A percentile compares a stretch with the other conserved stretches of the same genome.
phyloP scores from a whole-genome alignment of 495 filamentous ascomycete genomes.

The Copromyces sp. region DNA sequence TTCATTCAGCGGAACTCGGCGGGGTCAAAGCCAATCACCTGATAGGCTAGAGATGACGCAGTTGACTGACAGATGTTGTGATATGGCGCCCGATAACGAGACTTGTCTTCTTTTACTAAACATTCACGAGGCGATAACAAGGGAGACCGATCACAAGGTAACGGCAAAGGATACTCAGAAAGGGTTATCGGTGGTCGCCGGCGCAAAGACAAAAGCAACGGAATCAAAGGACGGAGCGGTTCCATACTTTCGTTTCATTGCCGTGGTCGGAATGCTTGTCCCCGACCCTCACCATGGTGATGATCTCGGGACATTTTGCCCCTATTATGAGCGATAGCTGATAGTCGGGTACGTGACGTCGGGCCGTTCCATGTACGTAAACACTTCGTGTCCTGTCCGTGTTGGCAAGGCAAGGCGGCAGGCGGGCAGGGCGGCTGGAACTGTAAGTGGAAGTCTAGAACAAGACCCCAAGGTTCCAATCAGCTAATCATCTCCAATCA shows the following conservation, averaged over 20 bases:
- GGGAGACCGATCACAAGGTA: neutral
- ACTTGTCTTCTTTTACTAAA: neutral
- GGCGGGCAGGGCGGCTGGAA: neutral
- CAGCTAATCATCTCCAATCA: neutral
- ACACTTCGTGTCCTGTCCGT: neutral
- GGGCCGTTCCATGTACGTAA: neutral
- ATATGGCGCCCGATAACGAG: neutral
- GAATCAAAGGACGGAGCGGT: neutral
- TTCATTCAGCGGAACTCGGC: neutral
- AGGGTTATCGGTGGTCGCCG: neutral
- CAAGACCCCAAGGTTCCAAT: neutral
- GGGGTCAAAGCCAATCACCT: neutral
- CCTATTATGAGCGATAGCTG: neutral
- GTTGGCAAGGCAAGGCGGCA: neutral
- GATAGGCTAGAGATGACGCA: neutral
- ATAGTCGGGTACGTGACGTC: neutral
- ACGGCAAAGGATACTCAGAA: neutral
- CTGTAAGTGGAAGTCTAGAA: neutral
- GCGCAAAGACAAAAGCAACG: neutral
- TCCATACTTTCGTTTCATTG: neutral
- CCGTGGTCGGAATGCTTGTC: neutral
- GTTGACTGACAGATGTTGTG: neutral
- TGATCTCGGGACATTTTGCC: neutral
- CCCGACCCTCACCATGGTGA: neutral
- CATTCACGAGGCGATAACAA: neutral